Evolutionary conservation across 2,329 filamentous ascomycete species (phyloP), one percentile per base, ranked within the genome.

Genomic region (Cladobotryum protrusum): DNA sequence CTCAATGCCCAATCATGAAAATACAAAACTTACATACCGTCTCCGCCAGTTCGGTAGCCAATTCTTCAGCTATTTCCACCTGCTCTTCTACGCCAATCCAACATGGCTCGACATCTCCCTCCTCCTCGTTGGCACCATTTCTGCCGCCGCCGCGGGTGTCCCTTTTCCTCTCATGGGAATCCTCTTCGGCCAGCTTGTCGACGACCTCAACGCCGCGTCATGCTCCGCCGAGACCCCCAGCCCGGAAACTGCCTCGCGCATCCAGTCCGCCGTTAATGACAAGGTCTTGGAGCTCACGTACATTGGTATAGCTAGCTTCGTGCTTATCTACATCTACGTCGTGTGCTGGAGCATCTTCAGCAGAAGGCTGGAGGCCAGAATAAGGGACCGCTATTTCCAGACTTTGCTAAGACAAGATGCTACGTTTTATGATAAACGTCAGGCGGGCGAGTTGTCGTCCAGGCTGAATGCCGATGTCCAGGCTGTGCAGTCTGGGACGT

Each of bases 391-490:
- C 35, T 86, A 86, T 57, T 72, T 86, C 35, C 68, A 72, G 20
- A 75, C 73, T 15, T 64, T 86, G 15, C 68, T 86, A 13, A 69
- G 74, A 43, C 82, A 86, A 59, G 81, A 85, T 49, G 75, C 81
- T 1, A 69, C 79, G 13, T 86, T 79, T 61, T 85, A 86, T 60
- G 83, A 86, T 57, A 74, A 73, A 13, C 71, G 83, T 9, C 76
- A 79, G 43, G 74, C 81, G 0, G 83, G 82, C 14, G 80, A 86
- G 61, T 77, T 86, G 12, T 75, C 79, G 2, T 78, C 80, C 8
- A 73, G 83, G 15, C 74, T 88, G 40, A 82, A 82, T 59, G 73
- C 74, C 48, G 83, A 87, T 57, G 83, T 87, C 33, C 77, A 83
- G 52, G 77, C 79, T 1, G 80, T 88, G 46, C 83, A 85, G 58